Base-by-base conservation (phyloP, 306 rosid species). In the Notholithocarpus densiflorus region DNA sequence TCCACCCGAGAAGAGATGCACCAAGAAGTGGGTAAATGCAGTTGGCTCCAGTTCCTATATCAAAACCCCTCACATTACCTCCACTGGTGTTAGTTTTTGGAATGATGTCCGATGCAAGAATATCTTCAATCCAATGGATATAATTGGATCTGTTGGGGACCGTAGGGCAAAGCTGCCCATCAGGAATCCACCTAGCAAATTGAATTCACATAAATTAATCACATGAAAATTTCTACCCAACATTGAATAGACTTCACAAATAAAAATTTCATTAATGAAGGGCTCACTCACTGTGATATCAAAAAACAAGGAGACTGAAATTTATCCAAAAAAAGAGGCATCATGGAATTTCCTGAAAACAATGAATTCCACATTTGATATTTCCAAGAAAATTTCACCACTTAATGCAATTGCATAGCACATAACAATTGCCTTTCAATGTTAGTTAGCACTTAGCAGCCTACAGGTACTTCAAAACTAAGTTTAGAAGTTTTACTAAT, bases 1-100 rank as follows among this genome's bases (percentile, higher is more conserved):
- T 87, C 97, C 98, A 94, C 2, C 95, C 89, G 0, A 86, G 83
- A 85, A 94, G 97, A 15, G 97, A 89, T 54, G 98, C 90, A 57
- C 92, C 98, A 75, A 94, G 95, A 88, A 94, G 97, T 0, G 98
- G 98, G 79, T 92, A 94, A 40, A 94, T 92, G 87, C 98, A 94
- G 65, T 89, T 94, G 19, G 97, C 94, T 15, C 98, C 97, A 68
- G 93, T 94, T 79, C 98, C 98, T 32, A 94, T 94, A 80, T 94
- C 98, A 83, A 94, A 92, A 27, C 98, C 98, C 81, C 82, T 89
- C 26, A 91, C 91, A 79, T 60, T 84, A 26, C 72, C 87, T 56
- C 72, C 69, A 72, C 20, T 61, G 13, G 82, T 45, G 23, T 75
- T 55, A 26, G n/a, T 52, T 71, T 84, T 83, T 1, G 84, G 84